These are phyloP conservation scores for Haplosporangium sp. DNA, from an alignment of 371 early-diverging fungal species.

Conservation along the genomic window DNA sequence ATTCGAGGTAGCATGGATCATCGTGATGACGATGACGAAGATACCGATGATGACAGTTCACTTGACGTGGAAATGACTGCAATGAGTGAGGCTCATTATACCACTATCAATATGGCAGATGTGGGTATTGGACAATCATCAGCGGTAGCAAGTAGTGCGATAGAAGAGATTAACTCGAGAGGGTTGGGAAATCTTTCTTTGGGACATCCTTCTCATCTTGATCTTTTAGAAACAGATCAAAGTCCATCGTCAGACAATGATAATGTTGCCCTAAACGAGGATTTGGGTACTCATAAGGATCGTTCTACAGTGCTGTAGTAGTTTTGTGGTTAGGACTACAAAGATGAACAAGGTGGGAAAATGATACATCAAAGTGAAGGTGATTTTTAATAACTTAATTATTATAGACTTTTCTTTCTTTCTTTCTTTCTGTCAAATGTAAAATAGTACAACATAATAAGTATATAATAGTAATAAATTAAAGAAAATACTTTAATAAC, in stretches of 20 bases:
- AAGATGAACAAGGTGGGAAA: not conserved
- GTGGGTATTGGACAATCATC: not conserved
- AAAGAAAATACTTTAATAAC: no score
- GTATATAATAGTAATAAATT: no score
- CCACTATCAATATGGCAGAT: slow-evolving; percentile 7
- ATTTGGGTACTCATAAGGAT: not conserved
- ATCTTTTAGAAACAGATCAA: not conserved
- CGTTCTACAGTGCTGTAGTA: not conserved
- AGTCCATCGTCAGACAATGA: not conserved
- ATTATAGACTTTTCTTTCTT: no score
- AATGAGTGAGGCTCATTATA: not conserved
- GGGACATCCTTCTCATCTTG: slow-evolving; percentile 3
- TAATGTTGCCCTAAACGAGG: not conserved
- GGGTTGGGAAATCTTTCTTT: not conserved
- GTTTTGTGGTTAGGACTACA: not conserved
- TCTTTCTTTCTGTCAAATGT: no score
- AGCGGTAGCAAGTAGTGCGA: not conserved
- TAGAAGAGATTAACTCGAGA: no score
- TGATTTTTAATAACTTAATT: no score
- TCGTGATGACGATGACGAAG: slow-evolving; percentile 39
- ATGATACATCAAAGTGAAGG: not conserved
- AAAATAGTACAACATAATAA: no score
- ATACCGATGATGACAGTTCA: not conserved
- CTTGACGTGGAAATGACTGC: not conserved
- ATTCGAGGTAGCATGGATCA: slow-evolving; percentile 32